Percentiles rank a stretch among this genome's conserved stretches.
These are phyloP conservation scores for Aspergillus olivimuriae DNA, from an alignment of 495 filamentous ascomycete genomes.

Conservation along the genomic window DNA sequence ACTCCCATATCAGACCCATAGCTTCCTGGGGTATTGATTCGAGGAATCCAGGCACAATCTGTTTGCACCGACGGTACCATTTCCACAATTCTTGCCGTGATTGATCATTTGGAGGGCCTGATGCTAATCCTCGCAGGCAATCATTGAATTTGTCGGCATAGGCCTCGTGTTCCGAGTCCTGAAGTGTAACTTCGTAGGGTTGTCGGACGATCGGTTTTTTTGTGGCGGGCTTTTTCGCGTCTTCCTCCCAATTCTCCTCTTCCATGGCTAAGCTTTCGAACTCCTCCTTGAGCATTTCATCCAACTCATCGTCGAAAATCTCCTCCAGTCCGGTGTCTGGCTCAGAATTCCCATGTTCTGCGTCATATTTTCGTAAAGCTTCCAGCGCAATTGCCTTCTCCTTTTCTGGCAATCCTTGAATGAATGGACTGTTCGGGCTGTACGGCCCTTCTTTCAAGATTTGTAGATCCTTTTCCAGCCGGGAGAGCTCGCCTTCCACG, in stretches of 20 bases:
- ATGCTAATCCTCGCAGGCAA: constrained; percentile 18
- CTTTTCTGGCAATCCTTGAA: constrained; percentile 32
- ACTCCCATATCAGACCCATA: constrained; percentile 36
- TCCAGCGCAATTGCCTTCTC: constrained; percentile 36
- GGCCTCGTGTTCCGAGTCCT: constrained; percentile 20
- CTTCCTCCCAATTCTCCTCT: constrained; percentile 34
- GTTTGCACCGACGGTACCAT: constrained; percentile 41
- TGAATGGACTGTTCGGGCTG: constrained; percentile 37
- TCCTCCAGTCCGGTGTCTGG: constrained; percentile 22
- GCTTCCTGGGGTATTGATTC: constrained; percentile 27
- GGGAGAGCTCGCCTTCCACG: constrained; percentile 38
- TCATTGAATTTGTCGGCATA: constrained; percentile 31
- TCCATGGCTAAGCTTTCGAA: constrained; percentile 35
- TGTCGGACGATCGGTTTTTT: constrained; percentile 14
- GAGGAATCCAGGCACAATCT: constrained; percentile 31
- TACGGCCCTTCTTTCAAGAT: constrained; percentile 36
- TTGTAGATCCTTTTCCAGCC: constrained; percentile 51
- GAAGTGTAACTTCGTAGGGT: constrained; percentile 17
- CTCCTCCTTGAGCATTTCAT: constrained; percentile 36
- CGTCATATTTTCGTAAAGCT: constrained; percentile 37
- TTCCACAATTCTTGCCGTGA: constrained; percentile 35
- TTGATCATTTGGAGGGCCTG: constrained; percentile 21
- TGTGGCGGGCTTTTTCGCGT: constrained; percentile 13
- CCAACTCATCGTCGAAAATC: constrained; percentile 42
- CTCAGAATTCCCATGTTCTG: constrained; percentile 21